phyloP scores from a whole-genome alignment of 225 moss, liverwort and hornwort genomes.

The Marchantia paleacea region DNA sequence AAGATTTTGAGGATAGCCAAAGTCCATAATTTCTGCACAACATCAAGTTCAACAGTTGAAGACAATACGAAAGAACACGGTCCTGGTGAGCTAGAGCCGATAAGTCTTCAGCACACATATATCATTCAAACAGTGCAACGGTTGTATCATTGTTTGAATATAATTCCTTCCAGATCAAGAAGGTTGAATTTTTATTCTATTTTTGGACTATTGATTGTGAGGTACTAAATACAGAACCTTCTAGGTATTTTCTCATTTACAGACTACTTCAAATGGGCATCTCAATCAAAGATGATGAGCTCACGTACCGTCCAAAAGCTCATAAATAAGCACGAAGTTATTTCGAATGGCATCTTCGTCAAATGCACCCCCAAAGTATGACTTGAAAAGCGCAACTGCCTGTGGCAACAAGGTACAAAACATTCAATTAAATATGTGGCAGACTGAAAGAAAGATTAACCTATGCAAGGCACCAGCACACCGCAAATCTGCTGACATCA shows the following conservation, averaged over 20 bases:
- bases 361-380: conserved; percentile 57
- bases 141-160: too few relatives aligned
- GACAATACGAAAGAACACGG: not conserved
- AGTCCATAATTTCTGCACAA: conserved; percentile 53
- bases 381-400: conserved; percentile 58
- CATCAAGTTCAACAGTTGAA: not conserved
- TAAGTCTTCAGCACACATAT: too few relatives aligned
- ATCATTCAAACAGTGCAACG: too few relatives aligned
- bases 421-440: not conserved
- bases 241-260: too few relatives aligned
- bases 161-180: too few relatives aligned
- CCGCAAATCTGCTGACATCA: not conserved
- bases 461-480: not conserved
- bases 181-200: too few relatives aligned
- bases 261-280: too few relatives aligned
- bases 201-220: too few relatives aligned
- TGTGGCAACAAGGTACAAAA: conserved; percentile 11
- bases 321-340: conserved; percentile 56
- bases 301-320: conserved; percentile 49
- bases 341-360: conserved; percentile 61
- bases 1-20: conserved; percentile 56
- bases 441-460: not conserved
- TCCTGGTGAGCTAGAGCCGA: too few relatives aligned
- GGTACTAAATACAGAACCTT: too few relatives aligned
- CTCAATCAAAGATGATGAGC: not conserved